These are phyloP conservation scores for Candida montana DNA, from an alignment of 805 yeast species.

Conservation along the genomic window DNA sequence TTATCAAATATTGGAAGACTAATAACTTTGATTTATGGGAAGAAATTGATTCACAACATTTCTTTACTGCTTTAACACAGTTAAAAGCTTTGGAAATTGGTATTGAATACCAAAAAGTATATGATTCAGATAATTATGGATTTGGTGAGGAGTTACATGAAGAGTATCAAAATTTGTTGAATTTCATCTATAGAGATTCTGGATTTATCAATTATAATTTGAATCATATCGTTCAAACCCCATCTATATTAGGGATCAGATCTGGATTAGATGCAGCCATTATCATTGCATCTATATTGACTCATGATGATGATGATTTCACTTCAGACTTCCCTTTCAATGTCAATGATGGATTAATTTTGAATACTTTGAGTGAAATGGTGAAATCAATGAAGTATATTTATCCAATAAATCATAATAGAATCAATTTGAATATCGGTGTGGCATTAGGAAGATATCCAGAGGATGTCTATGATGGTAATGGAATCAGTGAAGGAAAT, in stretches of 20 bases:
- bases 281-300: slow-evolving; percentile 37
- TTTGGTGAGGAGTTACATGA: slow-evolving; percentile 19
- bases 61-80: slow-evolving; percentile 75
- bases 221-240: slow-evolving; percentile 69
- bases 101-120: slow-evolving; percentile 31
- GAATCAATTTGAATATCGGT: slow-evolving; percentile 35
- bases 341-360: slow-evolving; percentile 48
- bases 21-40: slow-evolving; percentile 92
- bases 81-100: slow-evolving; percentile 64
- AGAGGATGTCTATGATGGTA: slow-evolving; percentile 84
- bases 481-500: slow-evolving; percentile 68
- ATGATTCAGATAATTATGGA: slow-evolving; percentile 26
- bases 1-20: slow-evolving; percentile 53
- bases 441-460: slow-evolving; percentile 89
- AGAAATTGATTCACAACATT: slow-evolving; percentile 69
- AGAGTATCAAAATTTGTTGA: slow-evolving; percentile 20
- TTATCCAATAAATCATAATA: slow-evolving; percentile 68
- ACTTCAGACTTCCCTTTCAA: slow-evolving; percentile 47
- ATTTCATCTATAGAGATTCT: slow-evolving; percentile 26
- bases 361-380: slow-evolving; percentile 60
- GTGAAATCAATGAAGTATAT: slow-evolving; percentile 64
- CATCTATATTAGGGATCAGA: slow-evolving; percentile 42
- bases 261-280: slow-evolving; percentile 79
- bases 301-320: slow-evolving; percentile 44
- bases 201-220: slow-evolving; percentile 33